Evolutionary conservation across 2,329 filamentous ascomycete species (phyloP), one percentile per base, ranked within the genome.

Genomic region (Chlorencoelia australis): DNA sequence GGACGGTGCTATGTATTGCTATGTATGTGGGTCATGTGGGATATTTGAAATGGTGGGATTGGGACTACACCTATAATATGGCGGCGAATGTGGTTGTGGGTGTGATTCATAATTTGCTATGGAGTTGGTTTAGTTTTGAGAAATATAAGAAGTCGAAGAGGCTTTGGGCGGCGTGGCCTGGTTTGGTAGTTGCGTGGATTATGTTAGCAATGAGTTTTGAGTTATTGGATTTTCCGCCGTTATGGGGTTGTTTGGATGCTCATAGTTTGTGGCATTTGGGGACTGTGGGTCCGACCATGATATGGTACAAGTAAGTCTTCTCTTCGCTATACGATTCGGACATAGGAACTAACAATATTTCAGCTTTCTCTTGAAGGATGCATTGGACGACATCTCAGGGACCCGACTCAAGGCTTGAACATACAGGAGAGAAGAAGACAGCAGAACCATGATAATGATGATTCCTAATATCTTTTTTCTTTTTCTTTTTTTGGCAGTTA

Each of bases 41-140:
- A 30, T 98, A 94, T 59, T 69, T 98, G 37, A 85, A 81, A 54
- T 75, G 86, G 49, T 84, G 88, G 67, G 67, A 70, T 13, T 98
- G 91, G 83, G 83, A 96, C 60, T 98, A 98, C 59, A 82, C 81
- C 4, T 98, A 98, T 64, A 98, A 98, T 58, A 96, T 98, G 87
- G 77, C 82, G 2, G 91, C 88, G 34, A 98, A 96, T 53, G 83
- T 98, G 14, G 75, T 72, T 3, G 74, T 82, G 8, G 91, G 91
- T 3, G 66, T 87, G 26, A 59, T 88, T 4, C 80, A 87, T 55
- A 94, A 96, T 52, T 35, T 79, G 4, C 63, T 96, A 40, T 96
- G 91, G 91, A 83, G 71, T 28, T 82, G 74, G 59, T 95, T 94
- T 61, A 88, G 82, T 56, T 74, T 82, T 49, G 64, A 66, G 46